Percentiles rank a stretch among this genome's conserved stretches.
Conservation (phyloP, 2,329 filamentous ascomycete genomes). For the Chaetomiaceae sp. region DNA sequence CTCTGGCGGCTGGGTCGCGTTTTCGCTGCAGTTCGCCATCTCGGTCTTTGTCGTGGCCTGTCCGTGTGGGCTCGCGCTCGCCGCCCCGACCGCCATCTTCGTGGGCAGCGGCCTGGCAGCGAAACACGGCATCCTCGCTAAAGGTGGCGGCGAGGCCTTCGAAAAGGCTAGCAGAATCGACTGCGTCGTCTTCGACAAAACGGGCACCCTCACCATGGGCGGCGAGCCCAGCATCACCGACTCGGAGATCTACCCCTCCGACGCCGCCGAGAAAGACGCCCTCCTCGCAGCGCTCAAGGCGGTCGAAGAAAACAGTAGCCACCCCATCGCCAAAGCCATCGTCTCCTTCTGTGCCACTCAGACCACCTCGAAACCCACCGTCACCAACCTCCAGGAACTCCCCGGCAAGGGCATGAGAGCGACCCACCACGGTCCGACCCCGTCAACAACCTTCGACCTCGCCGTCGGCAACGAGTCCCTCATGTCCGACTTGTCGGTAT, state of each 20-base stretch:
- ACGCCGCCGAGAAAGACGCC: conserved; percentile 26
- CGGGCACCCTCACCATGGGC: conserved; percentile 71
- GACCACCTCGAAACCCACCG: conserved; percentile 29
- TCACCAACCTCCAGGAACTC: conserved; percentile 56
- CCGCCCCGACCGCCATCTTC: conserved; percentile 82
- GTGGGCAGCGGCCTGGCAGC: conserved; percentile 78
- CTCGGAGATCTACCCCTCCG: conserved; percentile 38
- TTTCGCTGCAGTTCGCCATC: conserved; percentile 77
- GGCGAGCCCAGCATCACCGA: conserved; percentile 68
- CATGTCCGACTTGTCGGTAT: conserved; percentile 49
- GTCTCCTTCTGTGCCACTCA: conserved; percentile 53
- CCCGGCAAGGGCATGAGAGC: conserved; percentile 68
- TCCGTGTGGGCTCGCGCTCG: conserved; percentile 76
- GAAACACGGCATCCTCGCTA: conserved; percentile 73
- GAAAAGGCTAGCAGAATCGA: conserved; percentile 76
- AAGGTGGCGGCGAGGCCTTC: conserved; percentile 80
- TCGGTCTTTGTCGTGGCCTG: conserved; percentile 84
- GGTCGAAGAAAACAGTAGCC: conserved; percentile 67
- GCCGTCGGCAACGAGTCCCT: conserved; percentile 70
- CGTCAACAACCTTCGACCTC: conserved; percentile 42
- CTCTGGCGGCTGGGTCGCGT: conserved; percentile 63
- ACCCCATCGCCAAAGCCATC: conserved; percentile 70
- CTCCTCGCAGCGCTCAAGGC: conserved; percentile 53
- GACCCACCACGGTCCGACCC: conserved; percentile 35
- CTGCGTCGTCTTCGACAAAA: conserved; percentile 85